Base-by-base conservation (phyloP, 1,139 yeast species). In the Taphrina confusa region DNA sequence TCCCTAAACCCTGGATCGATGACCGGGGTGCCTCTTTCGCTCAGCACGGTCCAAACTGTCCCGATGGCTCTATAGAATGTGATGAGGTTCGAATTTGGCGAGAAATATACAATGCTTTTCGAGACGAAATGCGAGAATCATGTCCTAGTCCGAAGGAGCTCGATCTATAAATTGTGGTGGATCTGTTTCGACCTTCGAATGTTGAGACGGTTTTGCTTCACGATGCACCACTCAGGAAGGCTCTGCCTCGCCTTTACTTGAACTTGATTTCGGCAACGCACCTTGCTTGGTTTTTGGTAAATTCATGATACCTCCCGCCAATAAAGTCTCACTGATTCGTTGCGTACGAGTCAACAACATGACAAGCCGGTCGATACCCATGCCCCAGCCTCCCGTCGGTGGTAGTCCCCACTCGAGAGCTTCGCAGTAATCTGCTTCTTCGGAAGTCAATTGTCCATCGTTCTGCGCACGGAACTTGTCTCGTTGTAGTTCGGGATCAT, bases 311-410 rank as follows among this genome's bases (percentile, higher is more conserved):
- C 82, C 83, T 0, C 98, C 98, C 74, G 92, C 92, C 0, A 89
- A 76, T 42, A 92, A 73, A 0, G 91, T 96, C 25, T 83, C 82
- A 62, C 87, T 95, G 22, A 94, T 90, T 27, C 96, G 75, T 9
- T 76, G 75, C 27, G 79, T 74, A 0, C 81, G 84, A 4, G 85
- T 79, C 55, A 91, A 75, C 25, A 88, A 73, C 97, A 92, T 90
- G 47, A 85, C 84, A 36, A 92, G 73, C 57, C 99, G 73, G 69
- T 94, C 99, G 23, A 94, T 78, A 0, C 99, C 99, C 65, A 95
- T 76, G 0, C 98, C 99, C 89, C 96, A 88, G 0, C 99, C 99
- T 0, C 96, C 97, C 1, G 97, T 91, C 0, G 98, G 98, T 2
- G 98, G 97, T 72, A 94, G 79, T 0, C 96, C 97, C 79, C 85